Percentiles rank a stretch among this genome's conserved stretches.
phyloP scores from a whole-genome alignment of 805 yeast genomes.

The Saccharomycopsis vini region DNA sequence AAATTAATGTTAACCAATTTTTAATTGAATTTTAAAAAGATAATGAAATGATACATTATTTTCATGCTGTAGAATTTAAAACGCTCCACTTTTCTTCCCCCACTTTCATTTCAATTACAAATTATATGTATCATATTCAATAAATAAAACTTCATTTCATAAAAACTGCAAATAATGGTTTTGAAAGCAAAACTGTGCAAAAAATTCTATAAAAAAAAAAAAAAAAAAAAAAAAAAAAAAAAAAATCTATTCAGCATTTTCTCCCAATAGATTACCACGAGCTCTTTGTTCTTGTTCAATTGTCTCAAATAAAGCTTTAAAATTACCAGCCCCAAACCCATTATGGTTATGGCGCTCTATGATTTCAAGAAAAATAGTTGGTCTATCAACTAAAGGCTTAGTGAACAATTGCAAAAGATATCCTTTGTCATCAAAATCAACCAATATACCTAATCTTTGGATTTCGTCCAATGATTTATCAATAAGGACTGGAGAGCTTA shows the following conservation, averaged over 20 bases:
- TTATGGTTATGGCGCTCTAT: conserved; percentile 72
- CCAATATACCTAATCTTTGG: conserved; percentile 47
- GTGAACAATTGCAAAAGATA: conserved; percentile 76
- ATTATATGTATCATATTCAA: too few relatives aligned
- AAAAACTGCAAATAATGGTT: neutral
- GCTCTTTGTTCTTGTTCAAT: conserved; percentile 67
- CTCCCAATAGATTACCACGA: conserved; percentile 49
- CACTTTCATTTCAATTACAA: too few relatives aligned
- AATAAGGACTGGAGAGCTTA: conserved; percentile 34
- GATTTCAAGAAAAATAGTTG: conserved; percentile 73
- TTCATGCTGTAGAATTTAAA: too few relatives aligned
- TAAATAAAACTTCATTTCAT: neutral
- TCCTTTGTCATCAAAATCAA: conserved; percentile 73
- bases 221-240: neutral
- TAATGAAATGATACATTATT: too few relatives aligned
- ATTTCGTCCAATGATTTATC: conserved; percentile 45
- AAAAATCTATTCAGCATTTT: neutral
- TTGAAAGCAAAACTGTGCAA: neutral
- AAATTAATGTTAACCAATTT: too few relatives aligned
- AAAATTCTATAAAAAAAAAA: neutral
- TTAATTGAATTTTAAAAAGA: too few relatives aligned
- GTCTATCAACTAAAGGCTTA: conserved; percentile 66
- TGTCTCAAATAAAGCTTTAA: conserved; percentile 71
- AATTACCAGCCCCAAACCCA: conserved; percentile 88
- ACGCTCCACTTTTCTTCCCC: too few relatives aligned